Evolutionary conservation across 116 monocot genomes (phyloP), one percentile per base, ranked within the genome.

Genomic region (Iris pallida): DNA sequence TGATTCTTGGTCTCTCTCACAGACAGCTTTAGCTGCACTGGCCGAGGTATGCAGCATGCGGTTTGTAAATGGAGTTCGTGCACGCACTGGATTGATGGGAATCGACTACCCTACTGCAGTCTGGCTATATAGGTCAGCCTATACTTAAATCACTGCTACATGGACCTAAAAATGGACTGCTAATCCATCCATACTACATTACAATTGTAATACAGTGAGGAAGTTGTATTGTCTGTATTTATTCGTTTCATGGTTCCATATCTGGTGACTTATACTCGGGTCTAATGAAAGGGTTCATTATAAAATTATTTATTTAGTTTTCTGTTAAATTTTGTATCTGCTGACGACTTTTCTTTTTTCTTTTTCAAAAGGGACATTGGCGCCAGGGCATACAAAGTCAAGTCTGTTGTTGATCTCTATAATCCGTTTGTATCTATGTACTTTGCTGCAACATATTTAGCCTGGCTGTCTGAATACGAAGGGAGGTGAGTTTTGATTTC

Each of bases 391-490:
- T 98, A 93, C 63, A 75, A 70, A 75, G 82, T 98, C 4, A 83
- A 57, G 2, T 90, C 93, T 45, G 90, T 98, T 6, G 88, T 90
- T 54, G 93, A 93, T 76, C 85, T 98, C 9, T 86, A 80, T 73
- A 88, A 88, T 75, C 98, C 98, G 56, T 98, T 98, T 78, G 82
- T 75, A 47, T 98, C 93, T 20, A 98, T 93, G 86, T 98, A 98
- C 76, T 98, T 90, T 61, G 98, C 90, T 73, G 90, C 86, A 49
- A 79, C 93, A 10, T 98, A 93, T 68, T 75, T 86, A 68, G 66
- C 70, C 53, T 98, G 93, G 93, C 68, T 98, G n/a, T 90, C 98
- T 16, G 72, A 84, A 73, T 93, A 84, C 59, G 88, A 98, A 75
- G 98, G 98, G 44, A 93, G 98, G 98, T 93, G 45, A 78, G 81